Evolutionary conservation across 257 asterid species (phyloP), one percentile per base, ranked within the genome.

Genomic region (Salvia splendens): DNA sequence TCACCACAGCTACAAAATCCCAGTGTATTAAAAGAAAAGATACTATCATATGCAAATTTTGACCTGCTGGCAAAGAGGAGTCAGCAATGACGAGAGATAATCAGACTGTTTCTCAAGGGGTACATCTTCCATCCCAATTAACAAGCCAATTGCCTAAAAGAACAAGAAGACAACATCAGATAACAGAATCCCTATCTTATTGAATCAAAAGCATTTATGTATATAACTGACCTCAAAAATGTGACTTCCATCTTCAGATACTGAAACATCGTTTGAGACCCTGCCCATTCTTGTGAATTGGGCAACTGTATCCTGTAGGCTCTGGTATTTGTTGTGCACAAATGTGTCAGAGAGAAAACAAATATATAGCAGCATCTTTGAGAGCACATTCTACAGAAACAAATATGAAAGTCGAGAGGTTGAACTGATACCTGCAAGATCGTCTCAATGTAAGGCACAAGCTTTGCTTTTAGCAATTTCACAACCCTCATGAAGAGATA

Each of bases 91-190:
- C 65, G 96, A 83, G 56, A 94, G 96, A 77, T 85, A 94, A 38
- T 83, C 91, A 6, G 87, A 77, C 75, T 94, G 99, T 73, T 91
- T 94, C 80, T 86, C 96, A 64, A 76, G 77, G 32, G 96, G 82
- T 42, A 94, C 96, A 60, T 94, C 96, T 82, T 94, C 99, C 98
- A 89, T 94, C 74, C 99, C 98, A 69, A 94, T 89, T 56, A 94
- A 80, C 81, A 85, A 84, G 60, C 99, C 99, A 76, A 91, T 91
- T 51, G 99, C 98, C 99, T 91, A 73, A 33, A 72, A 28, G 68
- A 73, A 54, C 41, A 67, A 51, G 56, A 60, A 24, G 11, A 47
- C 5, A 61, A 38, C 45, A 53, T 65, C 41, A 41, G 70, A 62
- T 35, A 49, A 35, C 67, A 66, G 40, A n/a, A 63, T 52, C 54